These are phyloP conservation scores for Podospora fimiseda DNA, from an alignment of 495 filamentous ascomycete genomes.

Conservation along the genomic window DNA sequence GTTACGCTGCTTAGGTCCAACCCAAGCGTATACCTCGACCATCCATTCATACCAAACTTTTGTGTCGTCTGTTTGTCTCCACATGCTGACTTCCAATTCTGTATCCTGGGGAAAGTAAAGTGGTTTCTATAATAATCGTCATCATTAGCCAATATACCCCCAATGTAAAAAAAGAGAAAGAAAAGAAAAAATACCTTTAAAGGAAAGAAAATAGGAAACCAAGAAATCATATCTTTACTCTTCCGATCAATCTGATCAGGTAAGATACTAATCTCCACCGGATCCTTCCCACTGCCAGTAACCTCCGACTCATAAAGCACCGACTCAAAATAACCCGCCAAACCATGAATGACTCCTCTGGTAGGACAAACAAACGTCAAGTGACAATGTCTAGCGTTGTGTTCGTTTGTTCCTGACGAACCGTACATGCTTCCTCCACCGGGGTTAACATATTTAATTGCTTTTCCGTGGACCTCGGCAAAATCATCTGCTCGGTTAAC, in stretches of 20 bases:
- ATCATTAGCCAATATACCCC: conserved; percentile 10
- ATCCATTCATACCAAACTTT: conserved; percentile 99
- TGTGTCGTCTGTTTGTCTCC: conserved; percentile 86
- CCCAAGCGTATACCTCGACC: conserved; percentile 69
- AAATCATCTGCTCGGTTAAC: conserved; percentile 51
- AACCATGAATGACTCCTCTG: conserved; percentile 79
- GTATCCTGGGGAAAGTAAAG: conserved; percentile 79
- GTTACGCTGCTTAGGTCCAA: conserved; percentile 55
- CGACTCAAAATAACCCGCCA: conserved; percentile 94
- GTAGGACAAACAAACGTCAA: conserved; percentile 63
- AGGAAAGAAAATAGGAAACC: conserved; percentile 98
- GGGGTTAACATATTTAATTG: conserved; percentile 33
- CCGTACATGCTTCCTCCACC: conserved; percentile 56
- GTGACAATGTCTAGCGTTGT: conserved; percentile 76
- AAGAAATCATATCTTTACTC: conserved; percentile 92
- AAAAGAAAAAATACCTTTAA: conserved; percentile 60
- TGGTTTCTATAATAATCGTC: conserved; percentile 54
- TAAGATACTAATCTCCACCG: conserved; percentile 84
- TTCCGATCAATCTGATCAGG: conserved; percentile 88
- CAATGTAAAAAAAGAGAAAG: neutral
- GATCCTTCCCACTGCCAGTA: conserved; percentile 23
- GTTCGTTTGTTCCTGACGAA: conserved; percentile 66
- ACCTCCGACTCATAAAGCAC: conserved; percentile 58
- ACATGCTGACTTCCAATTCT: conserved; percentile 86
- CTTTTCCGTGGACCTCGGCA: conserved; percentile 43